Evolutionary conservation across 78 protist genomes (phyloP), one percentile per base, ranked within the genome.

Genomic region (Dictyostelium firmibasis): DNA sequence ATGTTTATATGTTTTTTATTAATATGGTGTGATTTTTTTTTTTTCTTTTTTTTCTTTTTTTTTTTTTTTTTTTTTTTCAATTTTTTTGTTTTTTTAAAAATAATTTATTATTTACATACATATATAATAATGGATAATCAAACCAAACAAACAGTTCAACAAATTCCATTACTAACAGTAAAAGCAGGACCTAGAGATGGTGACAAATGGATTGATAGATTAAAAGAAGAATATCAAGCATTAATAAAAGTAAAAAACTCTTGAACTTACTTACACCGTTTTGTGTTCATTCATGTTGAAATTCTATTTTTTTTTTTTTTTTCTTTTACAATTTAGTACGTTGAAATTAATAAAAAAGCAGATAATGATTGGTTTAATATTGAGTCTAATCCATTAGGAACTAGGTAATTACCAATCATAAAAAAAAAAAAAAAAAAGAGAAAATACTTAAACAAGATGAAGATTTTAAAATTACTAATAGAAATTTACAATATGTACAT

Each of bases 281-380:
- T 47, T 47, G 7, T 47, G 14, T 13, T 47, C n/a, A 0, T 16
- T 50, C 33, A 84, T n/a, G 18, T 43, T 57, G 20, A 83, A 23
- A 33, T 38, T 36, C 13, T 36, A 7, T 41, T 18, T 76, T 41
- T 76, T 36, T 76, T 29, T 11, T 16, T 23, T 16, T 41, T 91
- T n/a, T 13, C 2, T 81, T 25, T 23, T 50, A n/a, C 11, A 20
- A 43, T 62, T 2, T n/a, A 93, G 96, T 97, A 97, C 69, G 97
- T 97, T 14, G 77, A 98, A 50, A 83, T 44, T 72, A 97, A 97
- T 94, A 98, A 98, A 83, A 96, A 81, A 75, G 25, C 81, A 20
- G 99, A 97, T 78, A 85, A 86, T 72, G 99, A 98, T 85, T 99
- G 99, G 99, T 99, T 99, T 74, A 88, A 91, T 4, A 64, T 99